phyloP scores from a whole-genome alignment of 176 grass and related monocot genomes.

The Elymus sibiricus region DNA sequence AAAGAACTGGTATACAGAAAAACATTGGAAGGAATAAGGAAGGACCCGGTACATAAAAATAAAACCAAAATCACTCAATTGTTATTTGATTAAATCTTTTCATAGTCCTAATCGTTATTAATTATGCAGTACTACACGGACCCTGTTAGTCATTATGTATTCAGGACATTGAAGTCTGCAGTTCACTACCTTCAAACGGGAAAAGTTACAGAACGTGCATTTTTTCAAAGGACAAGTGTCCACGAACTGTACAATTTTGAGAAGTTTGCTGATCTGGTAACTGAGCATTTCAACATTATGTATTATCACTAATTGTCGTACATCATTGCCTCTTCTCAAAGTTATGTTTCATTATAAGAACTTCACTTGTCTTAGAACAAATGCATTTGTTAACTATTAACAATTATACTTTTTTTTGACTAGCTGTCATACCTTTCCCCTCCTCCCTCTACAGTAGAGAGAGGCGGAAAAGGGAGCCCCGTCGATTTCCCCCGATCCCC shows the following conservation, averaged over 20 bases:
- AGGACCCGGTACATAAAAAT: conserved; percentile 34
- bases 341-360: neutral
- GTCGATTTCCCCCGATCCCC: too few species aligned
- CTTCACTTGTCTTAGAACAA: neutral
- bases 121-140: conserved; percentile 46
- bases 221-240: conserved; percentile 35
- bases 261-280: conserved; percentile 38
- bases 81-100: neutral
- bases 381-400: neutral
- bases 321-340: neutral
- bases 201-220: conserved; percentile 13
- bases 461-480: too few species aligned
- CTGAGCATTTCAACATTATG: neutral
- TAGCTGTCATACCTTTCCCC: too few species aligned
- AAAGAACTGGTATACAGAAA: conserved; percentile 37
- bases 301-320: neutral
- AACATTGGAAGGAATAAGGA: conserved; percentile 29
- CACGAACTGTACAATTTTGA: conserved; percentile 46
- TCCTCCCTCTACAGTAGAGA: too few species aligned
- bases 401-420: too few species aligned
- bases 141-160: conserved; percentile 30
- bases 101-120: neutral
- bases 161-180: conserved; percentile 36
- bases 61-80: neutral
- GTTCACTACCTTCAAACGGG: conserved; percentile 33